Percentiles rank a stretch among this genome's conserved stretches.
Conservation (phyloP, 768 basidiomycete species). For the Roridomyces roridus region DNA sequence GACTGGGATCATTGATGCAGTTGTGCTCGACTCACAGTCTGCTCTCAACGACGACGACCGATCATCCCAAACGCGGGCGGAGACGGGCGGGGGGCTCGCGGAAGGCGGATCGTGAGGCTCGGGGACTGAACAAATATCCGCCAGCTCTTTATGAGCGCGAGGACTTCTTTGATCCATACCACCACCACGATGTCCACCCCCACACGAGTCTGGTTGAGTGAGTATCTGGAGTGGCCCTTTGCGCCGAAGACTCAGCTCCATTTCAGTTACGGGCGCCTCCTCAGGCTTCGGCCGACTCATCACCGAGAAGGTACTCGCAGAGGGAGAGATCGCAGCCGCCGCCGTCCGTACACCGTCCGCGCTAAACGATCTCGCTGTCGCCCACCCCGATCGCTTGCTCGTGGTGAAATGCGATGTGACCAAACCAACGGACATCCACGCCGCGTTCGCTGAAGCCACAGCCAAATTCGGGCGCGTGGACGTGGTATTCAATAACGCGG, state of each 20-base stretch:
- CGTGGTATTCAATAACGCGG: constrained; percentile 28
- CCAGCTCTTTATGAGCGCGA: too few relatives aligned
- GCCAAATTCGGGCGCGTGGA: constrained; percentile 22
- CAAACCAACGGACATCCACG: constrained; percentile 7
- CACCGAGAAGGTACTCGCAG: constrained; percentile 23
- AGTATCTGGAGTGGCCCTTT: too few relatives aligned
- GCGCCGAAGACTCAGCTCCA: not conserved
- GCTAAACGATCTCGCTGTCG: constrained; percentile 16
- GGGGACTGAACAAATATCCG: too few relatives aligned
- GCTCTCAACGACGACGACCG: too few relatives aligned
- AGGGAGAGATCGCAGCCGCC: constrained; percentile 26
- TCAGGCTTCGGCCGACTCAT: constrained; percentile 27
- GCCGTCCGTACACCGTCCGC: constrained; percentile 20
- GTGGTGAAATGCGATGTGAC: constrained; percentile 18
- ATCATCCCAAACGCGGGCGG: too few relatives aligned
- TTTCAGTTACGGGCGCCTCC: constrained; percentile 31
- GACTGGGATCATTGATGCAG: too few relatives aligned
- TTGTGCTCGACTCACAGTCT: too few relatives aligned
- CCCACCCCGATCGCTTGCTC: constrained; percentile 15
- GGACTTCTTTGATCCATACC: too few relatives aligned
- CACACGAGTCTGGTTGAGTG: too few relatives aligned
- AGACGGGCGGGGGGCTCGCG: too few relatives aligned
- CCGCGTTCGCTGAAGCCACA: constrained; percentile 12
- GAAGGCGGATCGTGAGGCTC: too few relatives aligned
- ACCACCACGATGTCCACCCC: too few relatives aligned